These are phyloP conservation scores for Endotrypanum monterogeii DNA, from an alignment of 208 protist genomes.

Conservation along the genomic window DNA sequence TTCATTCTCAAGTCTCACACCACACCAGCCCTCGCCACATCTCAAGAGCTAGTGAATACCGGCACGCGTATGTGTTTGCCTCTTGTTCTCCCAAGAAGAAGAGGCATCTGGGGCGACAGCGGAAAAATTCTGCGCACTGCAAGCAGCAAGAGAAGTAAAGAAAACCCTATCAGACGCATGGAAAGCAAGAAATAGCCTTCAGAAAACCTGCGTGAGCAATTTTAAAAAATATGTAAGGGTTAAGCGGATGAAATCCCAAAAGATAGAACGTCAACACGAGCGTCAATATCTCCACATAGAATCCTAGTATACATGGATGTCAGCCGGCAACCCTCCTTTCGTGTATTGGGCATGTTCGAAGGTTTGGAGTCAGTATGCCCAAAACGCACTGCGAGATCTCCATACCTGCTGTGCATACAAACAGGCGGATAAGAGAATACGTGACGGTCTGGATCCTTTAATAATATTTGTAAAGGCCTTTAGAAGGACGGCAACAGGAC, in stretches of 20 bases:
- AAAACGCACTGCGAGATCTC: too few relatives aligned
- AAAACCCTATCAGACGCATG: background rate
- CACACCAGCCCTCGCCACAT: too few relatives aligned
- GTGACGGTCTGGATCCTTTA: constrained; percentile 4
- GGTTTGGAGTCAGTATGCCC: background rate
- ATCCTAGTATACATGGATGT: background rate
- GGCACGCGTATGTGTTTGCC: too few relatives aligned
- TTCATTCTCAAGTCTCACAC: too few relatives aligned
- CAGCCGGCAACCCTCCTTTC: background rate
- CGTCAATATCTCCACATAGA: background rate
- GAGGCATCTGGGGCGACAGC: background rate
- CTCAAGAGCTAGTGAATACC: background rate
- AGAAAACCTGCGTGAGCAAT: too few relatives aligned
- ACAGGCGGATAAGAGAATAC: background rate
- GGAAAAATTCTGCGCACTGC: background rate
- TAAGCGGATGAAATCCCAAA: background rate
- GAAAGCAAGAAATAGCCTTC: background rate
- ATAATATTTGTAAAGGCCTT: constrained; percentile 43
- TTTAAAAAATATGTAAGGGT: too few relatives aligned
- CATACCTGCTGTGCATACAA: background rate
- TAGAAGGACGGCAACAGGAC: constrained; percentile 56
- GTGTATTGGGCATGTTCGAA: background rate
- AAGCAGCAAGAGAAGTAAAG: background rate
- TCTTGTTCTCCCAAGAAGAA: background rate
- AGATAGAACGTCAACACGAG: background rate